These are phyloP conservation scores for Hemisphaericaspora nanyangensis DNA, from an alignment of 805 yeast species.

Conservation along the genomic window DNA sequence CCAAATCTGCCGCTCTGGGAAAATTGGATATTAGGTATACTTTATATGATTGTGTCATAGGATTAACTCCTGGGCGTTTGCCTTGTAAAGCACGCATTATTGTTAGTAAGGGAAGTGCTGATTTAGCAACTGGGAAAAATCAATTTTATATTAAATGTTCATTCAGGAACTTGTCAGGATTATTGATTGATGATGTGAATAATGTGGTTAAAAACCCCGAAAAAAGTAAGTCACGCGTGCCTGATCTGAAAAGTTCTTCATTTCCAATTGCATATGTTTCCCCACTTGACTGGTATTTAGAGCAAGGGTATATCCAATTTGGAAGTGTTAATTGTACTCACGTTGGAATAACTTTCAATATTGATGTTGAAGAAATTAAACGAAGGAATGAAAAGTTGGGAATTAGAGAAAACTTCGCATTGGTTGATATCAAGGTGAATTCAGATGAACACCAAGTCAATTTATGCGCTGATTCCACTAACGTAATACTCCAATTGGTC, in stretches of 20 bases:
- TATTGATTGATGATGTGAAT: conserved; percentile 60
- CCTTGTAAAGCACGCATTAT: conserved; percentile 50
- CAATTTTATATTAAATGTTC: conserved; percentile 40
- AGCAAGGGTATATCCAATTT: conserved; percentile 51
- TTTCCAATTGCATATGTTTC: conserved; percentile 13
- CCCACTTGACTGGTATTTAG: conserved; percentile 34
- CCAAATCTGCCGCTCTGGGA: conserved; percentile 8
- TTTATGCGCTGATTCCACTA: conserved; percentile 81
- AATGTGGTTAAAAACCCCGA: conserved; percentile 7
- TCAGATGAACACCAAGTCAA: conserved; percentile 48
- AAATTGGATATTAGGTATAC: conserved; percentile 28
- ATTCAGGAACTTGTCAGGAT: conserved; percentile 45
- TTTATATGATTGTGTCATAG: conserved; percentile 54
- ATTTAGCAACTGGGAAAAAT: conserved; percentile 33
- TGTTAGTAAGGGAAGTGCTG: conserved; percentile 52
- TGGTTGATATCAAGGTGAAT: conserved; percentile 44
- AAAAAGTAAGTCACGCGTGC: neutral
- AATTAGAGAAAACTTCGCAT: conserved; percentile 19
- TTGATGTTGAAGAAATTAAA: conserved; percentile 18
- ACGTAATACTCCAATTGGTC: conserved; percentile 61
- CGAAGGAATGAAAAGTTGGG: conserved; percentile 16
- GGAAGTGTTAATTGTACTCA: conserved; percentile 42
- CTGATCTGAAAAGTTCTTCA: neutral
- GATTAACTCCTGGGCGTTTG: conserved; percentile 61
- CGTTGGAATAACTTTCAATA: conserved; percentile 28